Conservation (phyloP, 495 filamentous ascomycete species). For the Neurospora sp. region DNA sequence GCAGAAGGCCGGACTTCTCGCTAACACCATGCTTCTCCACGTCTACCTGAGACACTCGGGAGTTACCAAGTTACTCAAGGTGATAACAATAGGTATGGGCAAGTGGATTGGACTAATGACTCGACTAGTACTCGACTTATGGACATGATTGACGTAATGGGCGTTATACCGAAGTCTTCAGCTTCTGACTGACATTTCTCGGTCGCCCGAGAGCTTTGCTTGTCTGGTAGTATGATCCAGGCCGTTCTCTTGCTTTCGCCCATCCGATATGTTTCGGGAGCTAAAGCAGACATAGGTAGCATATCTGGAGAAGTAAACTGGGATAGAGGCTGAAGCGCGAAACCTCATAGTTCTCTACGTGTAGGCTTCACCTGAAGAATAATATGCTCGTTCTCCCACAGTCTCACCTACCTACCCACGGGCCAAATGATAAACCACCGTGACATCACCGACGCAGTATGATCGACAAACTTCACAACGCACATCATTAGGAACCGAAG, state of each 20-base stretch:
- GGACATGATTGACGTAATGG: neutral
- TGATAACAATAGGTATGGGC: neutral
- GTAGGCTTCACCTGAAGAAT: neutral
- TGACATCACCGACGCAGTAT: neutral
- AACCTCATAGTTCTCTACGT: no score
- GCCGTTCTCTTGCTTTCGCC: neutral
- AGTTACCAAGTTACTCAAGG: neutral
- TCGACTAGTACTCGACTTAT: neutral
- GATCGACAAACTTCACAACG: neutral
- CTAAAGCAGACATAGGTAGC: no score
- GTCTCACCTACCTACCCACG: neutral
- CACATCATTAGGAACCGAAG: neutral
- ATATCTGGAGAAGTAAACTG: no score
- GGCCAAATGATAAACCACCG: neutral
- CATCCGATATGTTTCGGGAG: neutral
- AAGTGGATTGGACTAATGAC: neutral
- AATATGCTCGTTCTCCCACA: neutral
- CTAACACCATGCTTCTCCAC: neutral
- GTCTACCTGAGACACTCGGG: neutral
- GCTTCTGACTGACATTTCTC: no score
- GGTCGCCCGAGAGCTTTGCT: no score
- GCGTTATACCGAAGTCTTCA: neutral
- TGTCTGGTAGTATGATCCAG: neutral
- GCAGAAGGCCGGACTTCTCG: neutral
- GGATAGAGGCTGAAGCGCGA: no score